A percentile compares a stretch with the other conserved stretches of the same genome.
Evolutionary conservation across 257 asterid species (phyloP).

Genomic region (Thymus quinquecostatus): DNA sequence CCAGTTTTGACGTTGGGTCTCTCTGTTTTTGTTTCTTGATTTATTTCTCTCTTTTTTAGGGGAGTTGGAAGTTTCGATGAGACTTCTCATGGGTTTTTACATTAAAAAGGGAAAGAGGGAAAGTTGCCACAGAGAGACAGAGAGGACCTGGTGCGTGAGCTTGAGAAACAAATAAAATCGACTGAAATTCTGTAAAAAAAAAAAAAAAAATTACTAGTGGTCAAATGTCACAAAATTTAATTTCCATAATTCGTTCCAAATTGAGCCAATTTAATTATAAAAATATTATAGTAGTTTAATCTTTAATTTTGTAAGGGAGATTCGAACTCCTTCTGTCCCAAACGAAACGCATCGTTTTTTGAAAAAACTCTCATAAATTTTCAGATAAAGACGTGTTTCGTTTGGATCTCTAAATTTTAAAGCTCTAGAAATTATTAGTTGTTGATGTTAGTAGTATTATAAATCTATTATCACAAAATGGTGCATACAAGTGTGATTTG

Average conservation of each 20-base stretch:
- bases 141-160: neutral
- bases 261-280: neutral
- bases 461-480: too few species aligned
- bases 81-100: conserved; percentile 32
- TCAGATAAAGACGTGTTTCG: too few species aligned
- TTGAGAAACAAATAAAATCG: neutral
- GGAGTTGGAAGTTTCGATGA: conserved; percentile 43
- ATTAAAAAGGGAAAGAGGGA: neutral
- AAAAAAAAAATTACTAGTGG: neutral
- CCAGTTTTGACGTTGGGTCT: conserved; percentile 46
- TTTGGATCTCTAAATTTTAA: too few species aligned
- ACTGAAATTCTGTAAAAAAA: neutral
- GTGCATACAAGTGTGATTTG: neutral
- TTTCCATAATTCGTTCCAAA: neutral
- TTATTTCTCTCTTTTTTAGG: conserved; percentile 23
- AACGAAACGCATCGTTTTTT: too few species aligned
- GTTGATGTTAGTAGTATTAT: neutral
- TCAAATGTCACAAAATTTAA: neutral
- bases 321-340: too few species aligned
- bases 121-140: conserved; percentile 14
- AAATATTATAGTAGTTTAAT: too few species aligned
- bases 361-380: too few species aligned
- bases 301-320: too few species aligned
- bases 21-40: conserved; percentile 1
- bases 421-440: too few species aligned